These are phyloP conservation scores for Trebouxiophyceae sp. DNA, from an alignment of 163 green algal genomes.

Conservation along the genomic window DNA sequence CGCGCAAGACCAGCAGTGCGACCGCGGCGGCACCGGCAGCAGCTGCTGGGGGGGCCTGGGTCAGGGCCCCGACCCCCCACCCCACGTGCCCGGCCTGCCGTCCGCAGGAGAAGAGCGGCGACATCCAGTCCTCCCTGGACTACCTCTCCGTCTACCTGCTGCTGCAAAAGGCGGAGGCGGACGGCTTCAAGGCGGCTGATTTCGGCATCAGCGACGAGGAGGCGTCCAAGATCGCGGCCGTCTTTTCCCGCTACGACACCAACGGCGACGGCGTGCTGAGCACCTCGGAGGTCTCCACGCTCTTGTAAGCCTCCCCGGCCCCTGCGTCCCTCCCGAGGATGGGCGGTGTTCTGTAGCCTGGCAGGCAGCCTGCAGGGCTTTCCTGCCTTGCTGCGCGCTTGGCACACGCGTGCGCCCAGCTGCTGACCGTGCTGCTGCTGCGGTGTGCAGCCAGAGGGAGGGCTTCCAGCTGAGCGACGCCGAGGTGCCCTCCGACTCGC, in stretches of 20 bases:
- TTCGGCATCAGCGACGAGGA: conserved; percentile 21
- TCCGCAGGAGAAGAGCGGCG: neutral
- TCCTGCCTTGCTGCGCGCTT: no score
- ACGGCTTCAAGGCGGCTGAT: conserved; percentile 24
- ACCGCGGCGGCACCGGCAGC: no score
- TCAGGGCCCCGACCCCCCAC: no score
- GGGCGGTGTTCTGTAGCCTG: no score
- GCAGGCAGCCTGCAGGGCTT: no score
- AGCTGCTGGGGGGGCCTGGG: no score
- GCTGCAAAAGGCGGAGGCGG: conserved; percentile 26
- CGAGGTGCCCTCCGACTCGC: no score
- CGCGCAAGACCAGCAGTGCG: no score
- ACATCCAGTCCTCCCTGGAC: conserved; percentile 9
- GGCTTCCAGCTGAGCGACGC: conserved; percentile 17
- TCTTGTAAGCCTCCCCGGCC: conserved; percentile 10
- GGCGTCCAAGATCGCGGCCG: conserved; percentile 19
- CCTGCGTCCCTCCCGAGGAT: no score
- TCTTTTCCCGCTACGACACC: conserved; percentile 19
- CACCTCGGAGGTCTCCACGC: conserved; percentile 18
- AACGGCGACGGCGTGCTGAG: conserved; percentile 30
- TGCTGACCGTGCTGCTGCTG: neutral
- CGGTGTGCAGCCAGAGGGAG: conserved; percentile 6
- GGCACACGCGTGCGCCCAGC: no score
- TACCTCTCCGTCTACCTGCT: conserved; percentile 26
- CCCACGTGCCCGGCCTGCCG: no score